Percentiles rank a stretch among this genome's conserved stretches.
phyloP scores from a whole-genome alignment of 1,139 yeast genomes.

The Komagataea norvegica region DNA sequence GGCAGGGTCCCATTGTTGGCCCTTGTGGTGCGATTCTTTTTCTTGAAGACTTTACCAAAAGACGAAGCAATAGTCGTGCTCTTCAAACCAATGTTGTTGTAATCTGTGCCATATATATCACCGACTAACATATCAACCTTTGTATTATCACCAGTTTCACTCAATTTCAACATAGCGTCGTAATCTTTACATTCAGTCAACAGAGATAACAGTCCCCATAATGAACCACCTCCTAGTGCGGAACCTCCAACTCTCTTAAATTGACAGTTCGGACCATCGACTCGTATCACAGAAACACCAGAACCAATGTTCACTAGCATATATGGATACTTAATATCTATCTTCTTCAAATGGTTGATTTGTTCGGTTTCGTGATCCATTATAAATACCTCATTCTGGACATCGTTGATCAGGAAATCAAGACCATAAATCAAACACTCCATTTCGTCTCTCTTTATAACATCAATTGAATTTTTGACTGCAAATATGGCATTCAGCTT shows the following conservation, averaged over 20 bases:
- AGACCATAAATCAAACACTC: conserved; percentile 86
- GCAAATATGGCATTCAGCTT: conserved; percentile 38
- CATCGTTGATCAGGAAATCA: conserved; percentile 84
- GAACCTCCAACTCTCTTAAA: conserved; percentile 93
- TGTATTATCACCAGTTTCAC: conserved; percentile 82
- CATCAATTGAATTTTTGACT: conserved; percentile 35
- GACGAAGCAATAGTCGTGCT: conserved; percentile 89
- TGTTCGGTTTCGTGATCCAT: conserved; percentile 47
- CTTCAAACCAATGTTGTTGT: conserved; percentile 85
- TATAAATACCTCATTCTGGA: conserved; percentile 84
- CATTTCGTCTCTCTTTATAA: conserved; percentile 79
- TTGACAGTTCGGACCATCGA: conserved; percentile 68
- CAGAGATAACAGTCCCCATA: conserved; percentile 90
- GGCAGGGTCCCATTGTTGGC: conserved; percentile 36
- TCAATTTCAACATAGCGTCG: conserved; percentile 94
- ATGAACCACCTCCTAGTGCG: conserved; percentile 95
- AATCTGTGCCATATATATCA: conserved; percentile 88
- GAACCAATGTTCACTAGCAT: conserved; percentile 90
- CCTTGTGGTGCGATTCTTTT: conserved; percentile 11
- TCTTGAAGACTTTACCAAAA: conserved; percentile 92
- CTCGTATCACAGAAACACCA: conserved; percentile 94
- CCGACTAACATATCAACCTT: conserved; percentile 94
- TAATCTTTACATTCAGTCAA: conserved; percentile 85
- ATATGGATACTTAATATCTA: conserved; percentile 54
- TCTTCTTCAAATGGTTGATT: conserved; percentile 30